Percentiles rank a stretch among this genome's conserved stretches.
phyloP scores from a whole-genome alignment of 106 monocot genomes.

The Cymbidium sinense region DNA sequence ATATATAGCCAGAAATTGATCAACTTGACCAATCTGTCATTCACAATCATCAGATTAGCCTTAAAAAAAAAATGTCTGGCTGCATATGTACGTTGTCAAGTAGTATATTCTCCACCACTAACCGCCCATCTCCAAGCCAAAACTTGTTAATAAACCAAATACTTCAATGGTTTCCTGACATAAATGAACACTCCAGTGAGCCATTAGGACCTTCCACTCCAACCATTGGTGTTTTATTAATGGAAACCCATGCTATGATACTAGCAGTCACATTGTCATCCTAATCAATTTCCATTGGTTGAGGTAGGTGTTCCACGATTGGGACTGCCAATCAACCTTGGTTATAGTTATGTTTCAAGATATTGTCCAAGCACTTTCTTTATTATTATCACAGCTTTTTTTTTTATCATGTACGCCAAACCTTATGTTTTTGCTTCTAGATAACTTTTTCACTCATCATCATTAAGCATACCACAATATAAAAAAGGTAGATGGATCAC shows the following conservation, averaged over 20 bases:
- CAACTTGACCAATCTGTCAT: not conserved
- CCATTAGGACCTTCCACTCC: not conserved
- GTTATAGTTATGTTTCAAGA: too few relatives aligned
- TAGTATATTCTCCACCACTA: not conserved
- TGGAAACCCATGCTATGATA: not conserved
- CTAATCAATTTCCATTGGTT: too few relatives aligned
- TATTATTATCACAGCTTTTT: too few relatives aligned
- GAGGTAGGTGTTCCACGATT: too few relatives aligned
- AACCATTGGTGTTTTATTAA: not conserved
- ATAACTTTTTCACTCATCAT: not conserved
- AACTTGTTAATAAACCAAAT: not conserved
- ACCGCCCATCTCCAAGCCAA: not conserved
- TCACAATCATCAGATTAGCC: not conserved
- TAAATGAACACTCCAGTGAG: not conserved
- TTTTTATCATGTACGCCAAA: not conserved
- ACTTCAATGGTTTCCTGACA: not conserved
- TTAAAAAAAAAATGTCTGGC: not conserved
- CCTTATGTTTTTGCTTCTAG: not conserved
- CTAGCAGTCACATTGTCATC: not conserved
- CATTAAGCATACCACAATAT: not conserved
- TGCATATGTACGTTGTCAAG: not conserved
- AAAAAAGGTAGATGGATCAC: not conserved
- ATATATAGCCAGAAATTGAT: not conserved
- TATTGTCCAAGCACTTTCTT: too few relatives aligned
- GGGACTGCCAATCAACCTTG: too few relatives aligned